Evolutionary conservation across 1,139 yeast species (phyloP), one percentile per base, ranked within the genome.

Genomic region (Casaregolazyma suthepensis): DNA sequence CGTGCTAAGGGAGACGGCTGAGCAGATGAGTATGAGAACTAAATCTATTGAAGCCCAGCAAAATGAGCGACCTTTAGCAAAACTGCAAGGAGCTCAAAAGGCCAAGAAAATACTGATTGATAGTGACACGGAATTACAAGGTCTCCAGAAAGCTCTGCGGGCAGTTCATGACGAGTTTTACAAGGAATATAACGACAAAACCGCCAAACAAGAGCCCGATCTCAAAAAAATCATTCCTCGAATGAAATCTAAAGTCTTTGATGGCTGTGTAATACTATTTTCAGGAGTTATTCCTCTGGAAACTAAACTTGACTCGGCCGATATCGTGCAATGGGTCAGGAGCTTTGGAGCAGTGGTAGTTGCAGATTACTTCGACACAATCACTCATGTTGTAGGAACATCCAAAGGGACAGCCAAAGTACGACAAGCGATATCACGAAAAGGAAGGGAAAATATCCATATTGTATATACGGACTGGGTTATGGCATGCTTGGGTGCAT

Each of bases 401-500:
- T 86, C 84, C 56, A 84, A 88, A 1, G 82, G 84, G 18, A 84
- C 90, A 1, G 80, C 81, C 63, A 93, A 93, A 68, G 96, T 93
- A 2, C 78, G 93, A 51, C 85, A 86, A 1, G 75, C 83, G 12
- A 45, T 51, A 15, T 53, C 54, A 5, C 23, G 43, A 20, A 68
- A 71, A 13, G 67, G 68, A 15, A 59, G 62, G 40, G 66, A 68
- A 4, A 59, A 63, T 29, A 85, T 85, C 40, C 84, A 86, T 63
- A 79, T 93, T 35, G 96, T 93, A n/a, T 85, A 83, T 63, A 90
- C 96, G 1, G 94, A 87, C 64, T 93, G 99, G 99, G 71, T 93
- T 3, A 90, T 90, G 71, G 84, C 87, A 22, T 87, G 96, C 66
- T 75, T 93, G 59, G 83, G 90, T 15, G 71, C 77, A 18, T 93